Evolutionary conservation across 176 grass and related monocot genomes (phyloP).

Genomic region (Bothriochloa decipiens): DNA sequence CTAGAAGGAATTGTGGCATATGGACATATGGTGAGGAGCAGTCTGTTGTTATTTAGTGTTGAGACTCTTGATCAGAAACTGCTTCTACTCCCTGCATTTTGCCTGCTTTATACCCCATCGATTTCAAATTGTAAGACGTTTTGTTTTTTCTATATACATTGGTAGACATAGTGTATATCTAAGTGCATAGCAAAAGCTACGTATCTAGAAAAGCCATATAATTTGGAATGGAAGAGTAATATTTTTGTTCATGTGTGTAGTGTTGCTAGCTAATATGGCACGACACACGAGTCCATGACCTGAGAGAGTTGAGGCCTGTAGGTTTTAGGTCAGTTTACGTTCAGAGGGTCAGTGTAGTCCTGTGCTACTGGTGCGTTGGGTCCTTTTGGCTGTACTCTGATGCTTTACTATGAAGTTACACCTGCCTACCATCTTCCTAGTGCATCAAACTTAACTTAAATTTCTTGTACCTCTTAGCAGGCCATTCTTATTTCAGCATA

Average conservation of each 20-base stretch:
- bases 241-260: conserved; percentile 6
- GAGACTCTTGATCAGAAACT: not conserved
- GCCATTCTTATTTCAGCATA: conserved; percentile 33
- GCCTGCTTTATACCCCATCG: conserved; percentile 5
- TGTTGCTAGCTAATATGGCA: conserved; percentile 9
- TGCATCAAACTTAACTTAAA: not conserved
- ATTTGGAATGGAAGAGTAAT: not conserved
- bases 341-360: not conserved
- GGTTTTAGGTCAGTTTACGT: not conserved
- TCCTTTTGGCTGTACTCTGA: not conserved
- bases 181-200: not conserved
- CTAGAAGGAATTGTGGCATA: conserved; percentile 10
- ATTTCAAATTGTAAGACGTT: not conserved
- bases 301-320: not conserved
- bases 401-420: too few species aligned
- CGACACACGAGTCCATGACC: not conserved
- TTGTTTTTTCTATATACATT: too few species aligned
- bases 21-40: not conserved
- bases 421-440: conserved; percentile 5
- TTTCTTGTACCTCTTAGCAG: conserved; percentile 35
- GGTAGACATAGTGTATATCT: not conserved
- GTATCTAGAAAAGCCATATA: not conserved
- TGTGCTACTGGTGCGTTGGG: not conserved
- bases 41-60: conserved; percentile 10
- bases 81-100: not conserved